Conservation (phyloP, 1,284 basidiomycete genomes). For the Tilletia walkeri region DNA sequence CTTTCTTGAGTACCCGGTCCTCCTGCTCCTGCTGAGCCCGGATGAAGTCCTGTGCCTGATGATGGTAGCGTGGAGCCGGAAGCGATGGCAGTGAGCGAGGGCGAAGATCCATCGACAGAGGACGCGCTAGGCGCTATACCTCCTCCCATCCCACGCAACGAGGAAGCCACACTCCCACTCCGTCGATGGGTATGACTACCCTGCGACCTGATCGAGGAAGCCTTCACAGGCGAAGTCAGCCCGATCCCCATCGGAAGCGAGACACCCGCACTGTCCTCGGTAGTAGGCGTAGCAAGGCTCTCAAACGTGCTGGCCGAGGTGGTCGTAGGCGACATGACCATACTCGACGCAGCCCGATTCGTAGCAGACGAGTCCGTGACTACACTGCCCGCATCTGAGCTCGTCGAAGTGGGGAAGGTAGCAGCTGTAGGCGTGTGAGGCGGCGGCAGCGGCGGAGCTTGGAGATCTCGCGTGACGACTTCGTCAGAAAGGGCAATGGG, state of each 20-base stretch:
- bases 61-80: not conserved
- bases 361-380: not conserved
- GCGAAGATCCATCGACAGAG: too few species aligned
- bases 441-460: not conserved
- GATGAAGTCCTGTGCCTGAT: not conserved
- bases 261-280: not conserved
- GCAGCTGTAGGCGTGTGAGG: not conserved
- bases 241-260: too few species aligned
- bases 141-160: not conserved
- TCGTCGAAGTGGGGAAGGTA: not conserved
- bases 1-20: too few species aligned
- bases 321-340: conserved; percentile 15
- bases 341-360: not conserved
- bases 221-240: not conserved
- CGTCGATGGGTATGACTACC: not conserved
- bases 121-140: too few species aligned
- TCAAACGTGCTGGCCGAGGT: conserved; percentile 17
- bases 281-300: not conserved
- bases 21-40: not conserved
- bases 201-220: not conserved
- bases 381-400: not conserved
- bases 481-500: conserved; percentile 1
- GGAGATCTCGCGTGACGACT: not conserved
- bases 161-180: conserved; percentile 15
- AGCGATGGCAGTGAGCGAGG: too few species aligned